Conservation (phyloP, 169 alveolate genomes). For the Cryptosporidium bovis region DNA sequence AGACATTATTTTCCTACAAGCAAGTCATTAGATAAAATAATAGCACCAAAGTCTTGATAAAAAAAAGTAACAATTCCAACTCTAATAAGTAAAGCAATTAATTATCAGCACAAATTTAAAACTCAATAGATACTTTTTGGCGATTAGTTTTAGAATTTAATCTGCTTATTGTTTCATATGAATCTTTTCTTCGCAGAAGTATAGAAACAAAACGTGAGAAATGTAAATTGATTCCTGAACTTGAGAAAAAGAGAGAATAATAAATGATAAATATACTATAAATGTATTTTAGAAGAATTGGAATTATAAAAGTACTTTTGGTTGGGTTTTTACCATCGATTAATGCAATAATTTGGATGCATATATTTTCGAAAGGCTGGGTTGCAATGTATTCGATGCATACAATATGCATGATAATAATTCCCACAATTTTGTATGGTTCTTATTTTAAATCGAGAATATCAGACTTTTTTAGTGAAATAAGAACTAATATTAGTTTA, state of each 20-base stretch:
- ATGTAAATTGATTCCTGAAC: too few species aligned
- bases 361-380: slow-evolving; percentile 45
- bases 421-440: slow-evolving; percentile 24
- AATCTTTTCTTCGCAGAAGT: too few species aligned
- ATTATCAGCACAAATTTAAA: too few species aligned
- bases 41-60: too few species aligned
- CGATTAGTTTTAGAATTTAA: too few species aligned
- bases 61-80: too few species aligned
- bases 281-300: background rate
- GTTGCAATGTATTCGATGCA: slow-evolving; percentile 65
- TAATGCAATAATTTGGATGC: slow-evolving; percentile 33
- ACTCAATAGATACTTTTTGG: too few species aligned
- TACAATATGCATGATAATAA: slow-evolving; percentile 32
- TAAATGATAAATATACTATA: background rate
- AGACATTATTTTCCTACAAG: too few species aligned
- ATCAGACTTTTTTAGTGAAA: background rate
- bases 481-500: background rate
- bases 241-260: background rate
- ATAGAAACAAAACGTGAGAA: too few species aligned
- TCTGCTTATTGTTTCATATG: too few species aligned
- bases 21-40: too few species aligned
- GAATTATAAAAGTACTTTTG: background rate
- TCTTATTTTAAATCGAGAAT: background rate
- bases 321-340: slow-evolving; percentile 32
- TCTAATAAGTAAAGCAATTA: too few species aligned